Conservation (phyloP, 148 eudicot species). For the Diospyros lotus region DNA sequence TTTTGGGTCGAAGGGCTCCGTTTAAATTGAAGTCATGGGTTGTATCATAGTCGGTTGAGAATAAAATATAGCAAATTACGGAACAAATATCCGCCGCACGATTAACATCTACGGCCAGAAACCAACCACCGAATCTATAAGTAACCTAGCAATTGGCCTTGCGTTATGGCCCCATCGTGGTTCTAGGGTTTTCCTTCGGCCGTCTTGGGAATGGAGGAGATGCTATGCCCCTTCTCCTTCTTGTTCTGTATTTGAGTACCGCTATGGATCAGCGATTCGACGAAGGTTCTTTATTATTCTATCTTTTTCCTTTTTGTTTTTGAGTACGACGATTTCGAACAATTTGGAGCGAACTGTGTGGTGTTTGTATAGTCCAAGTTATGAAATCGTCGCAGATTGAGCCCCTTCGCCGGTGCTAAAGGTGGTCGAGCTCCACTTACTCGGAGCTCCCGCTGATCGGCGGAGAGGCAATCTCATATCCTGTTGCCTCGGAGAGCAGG, state of each 20-base stretch:
- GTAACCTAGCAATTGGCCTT: background rate
- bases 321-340: background rate
- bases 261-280: background rate
- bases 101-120: conserved; percentile 6
- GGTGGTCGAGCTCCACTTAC: conserved; percentile 19
- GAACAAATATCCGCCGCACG: background rate
- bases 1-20: no score
- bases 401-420: background rate
- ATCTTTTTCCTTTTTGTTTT: background rate
- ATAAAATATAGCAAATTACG: no score
- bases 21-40: no score
- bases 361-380: conserved; percentile 25
- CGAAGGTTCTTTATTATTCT: background rate
- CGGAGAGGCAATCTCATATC: conserved; percentile 31
- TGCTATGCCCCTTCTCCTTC: background rate
- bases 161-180: background rate
- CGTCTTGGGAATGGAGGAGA: background rate
- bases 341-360: conserved; percentile 17
- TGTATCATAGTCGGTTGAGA: no score
- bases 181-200: background rate
- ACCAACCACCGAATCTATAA: conserved; percentile 2
- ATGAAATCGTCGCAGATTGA: conserved; percentile 28
- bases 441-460: conserved; percentile 16
- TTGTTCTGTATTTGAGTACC: background rate
- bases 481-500: conserved; percentile 46